Percentiles rank a stretch among this genome's conserved stretches.
Conservation (phyloP, 805 yeast species). For the Candida methanosorbosa region DNA sequence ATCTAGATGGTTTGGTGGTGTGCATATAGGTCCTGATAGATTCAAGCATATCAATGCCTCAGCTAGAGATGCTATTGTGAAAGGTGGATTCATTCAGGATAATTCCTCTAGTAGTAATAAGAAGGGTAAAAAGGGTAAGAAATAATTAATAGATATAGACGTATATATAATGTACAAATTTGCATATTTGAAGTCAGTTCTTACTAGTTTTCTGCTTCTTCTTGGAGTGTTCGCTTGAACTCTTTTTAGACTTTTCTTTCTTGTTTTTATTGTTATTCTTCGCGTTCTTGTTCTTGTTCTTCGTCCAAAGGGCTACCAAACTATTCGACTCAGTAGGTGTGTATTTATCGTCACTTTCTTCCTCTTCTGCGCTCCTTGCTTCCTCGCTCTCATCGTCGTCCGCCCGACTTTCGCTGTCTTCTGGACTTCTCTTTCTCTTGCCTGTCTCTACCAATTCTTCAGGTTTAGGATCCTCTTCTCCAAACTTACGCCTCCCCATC, state of each 20-base stretch:
- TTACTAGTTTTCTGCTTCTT: no score
- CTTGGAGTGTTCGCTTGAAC: constrained; percentile 7
- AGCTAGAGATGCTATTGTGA: constrained; percentile 74
- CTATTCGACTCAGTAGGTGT: constrained; percentile 4
- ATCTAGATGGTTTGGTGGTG: constrained; percentile 90
- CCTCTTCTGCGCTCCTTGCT: no score
- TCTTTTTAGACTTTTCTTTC: no score
- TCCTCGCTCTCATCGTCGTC: constrained; percentile 7
- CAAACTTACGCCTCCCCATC: constrained; percentile 22
- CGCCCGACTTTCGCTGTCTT: constrained; percentile 12
- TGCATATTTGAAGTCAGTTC: no score
- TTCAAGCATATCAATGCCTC: constrained; percentile 89
- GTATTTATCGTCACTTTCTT: neutral
- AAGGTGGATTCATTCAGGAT: constrained; percentile 42
- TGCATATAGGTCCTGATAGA: constrained; percentile 84
- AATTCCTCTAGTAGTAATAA: constrained; percentile 10
- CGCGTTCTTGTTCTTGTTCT: constrained; percentile 2
- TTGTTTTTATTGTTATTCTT: no score
- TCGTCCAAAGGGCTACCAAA: constrained; percentile 7
- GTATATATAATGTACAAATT: neutral
- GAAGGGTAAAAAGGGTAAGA: constrained; percentile 23
- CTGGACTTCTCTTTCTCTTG: constrained; percentile 1
- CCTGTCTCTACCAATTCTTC: constrained; percentile 5
- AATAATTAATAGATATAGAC: neutral
- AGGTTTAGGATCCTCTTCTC: constrained; percentile 15